phyloP scores from a whole-genome alignment of 2,329 filamentous ascomycete genomes.

The Monilinia polystroma region DNA sequence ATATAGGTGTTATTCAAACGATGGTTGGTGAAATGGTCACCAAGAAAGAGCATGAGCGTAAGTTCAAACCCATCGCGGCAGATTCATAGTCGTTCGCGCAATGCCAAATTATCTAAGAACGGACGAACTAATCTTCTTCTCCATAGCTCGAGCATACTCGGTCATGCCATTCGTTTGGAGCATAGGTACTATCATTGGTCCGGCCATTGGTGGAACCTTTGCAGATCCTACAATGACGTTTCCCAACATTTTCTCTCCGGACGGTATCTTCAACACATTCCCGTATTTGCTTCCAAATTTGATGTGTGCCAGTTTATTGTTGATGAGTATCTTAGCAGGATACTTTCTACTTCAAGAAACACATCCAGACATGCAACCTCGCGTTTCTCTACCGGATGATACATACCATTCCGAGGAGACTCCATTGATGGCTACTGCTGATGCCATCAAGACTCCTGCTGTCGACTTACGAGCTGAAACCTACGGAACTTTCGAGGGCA shows the following conservation, averaged over 20 bases:
- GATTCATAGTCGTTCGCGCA: background rate
- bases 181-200: slow-evolving; percentile 84
- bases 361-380: slow-evolving; percentile 75
- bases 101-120: background rate
- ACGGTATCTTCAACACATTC: slow-evolving; percentile 71
- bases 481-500: slow-evolving; percentile 66
- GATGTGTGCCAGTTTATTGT: slow-evolving; percentile 71
- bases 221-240: slow-evolving; percentile 75
- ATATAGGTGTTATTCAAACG: slow-evolving; percentile 80
- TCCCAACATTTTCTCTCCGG: slow-evolving; percentile 65
- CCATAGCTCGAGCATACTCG: slow-evolving; percentile 68
- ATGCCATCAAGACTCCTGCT: slow-evolving; percentile 68
- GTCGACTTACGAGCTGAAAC: slow-evolving; percentile 75
- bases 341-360: slow-evolving; percentile 84
- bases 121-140: slow-evolving; percentile 16
- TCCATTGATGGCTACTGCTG: slow-evolving; percentile 72
- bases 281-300: slow-evolving; percentile 90
- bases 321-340: slow-evolving; percentile 77
- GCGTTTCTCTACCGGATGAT: slow-evolving; percentile 47
- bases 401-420: slow-evolving; percentile 56
- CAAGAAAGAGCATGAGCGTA: slow-evolving; percentile 44
- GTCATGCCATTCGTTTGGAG: slow-evolving; percentile 96
- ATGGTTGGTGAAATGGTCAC: slow-evolving; percentile 89
- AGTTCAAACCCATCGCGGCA: background rate
- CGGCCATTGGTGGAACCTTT: slow-evolving; percentile 83